These are phyloP conservation scores for Haplographium delicatum DNA, from an alignment of 495 filamentous ascomycete genomes.

Conservation along the genomic window DNA sequence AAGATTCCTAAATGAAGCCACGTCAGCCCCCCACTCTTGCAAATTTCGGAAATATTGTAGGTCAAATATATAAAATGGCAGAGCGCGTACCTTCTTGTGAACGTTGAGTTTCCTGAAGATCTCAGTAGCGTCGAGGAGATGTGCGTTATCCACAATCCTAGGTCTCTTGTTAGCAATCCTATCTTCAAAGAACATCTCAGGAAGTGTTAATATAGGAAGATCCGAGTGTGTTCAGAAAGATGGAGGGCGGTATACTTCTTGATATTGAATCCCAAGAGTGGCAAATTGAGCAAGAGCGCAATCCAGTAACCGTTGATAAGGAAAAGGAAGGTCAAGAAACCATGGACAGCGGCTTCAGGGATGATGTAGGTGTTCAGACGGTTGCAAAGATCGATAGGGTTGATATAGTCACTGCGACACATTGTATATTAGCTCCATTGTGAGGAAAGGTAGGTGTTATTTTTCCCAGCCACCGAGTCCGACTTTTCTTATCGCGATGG, in stretches of 20 bases:
- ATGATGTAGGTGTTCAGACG: constrained; percentile 99
- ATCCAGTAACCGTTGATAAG: constrained; percentile 99
- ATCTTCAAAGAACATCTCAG: neutral
- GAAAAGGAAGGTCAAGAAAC: constrained; percentile 89
- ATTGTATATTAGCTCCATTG: constrained; percentile 17
- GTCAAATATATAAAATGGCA: neutral
- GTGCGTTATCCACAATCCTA: constrained; percentile 95
- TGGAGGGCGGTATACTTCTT: constrained; percentile 74
- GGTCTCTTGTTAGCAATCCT: constrained; percentile 24
- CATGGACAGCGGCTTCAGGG: constrained; percentile 96
- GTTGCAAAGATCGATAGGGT: constrained; percentile 99
- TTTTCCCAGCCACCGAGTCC: neutral
- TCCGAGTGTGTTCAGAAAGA: too few species aligned
- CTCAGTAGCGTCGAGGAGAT: constrained; percentile 95
- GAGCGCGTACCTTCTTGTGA: constrained; percentile 80
- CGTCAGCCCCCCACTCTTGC: constrained; percentile 1
- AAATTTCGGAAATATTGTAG: too few species aligned
- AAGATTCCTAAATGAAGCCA: constrained; percentile 69
- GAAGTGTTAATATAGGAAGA: too few species aligned
- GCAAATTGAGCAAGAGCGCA: constrained; percentile 85
- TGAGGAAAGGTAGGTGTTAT: neutral
- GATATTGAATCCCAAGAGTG: constrained; percentile 86
- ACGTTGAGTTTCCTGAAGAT: constrained; percentile 99
- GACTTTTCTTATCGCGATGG: neutral
- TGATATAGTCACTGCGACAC: constrained; percentile 87